These are phyloP conservation scores for Pharnaceum exiguum DNA, from an alignment of 148 eudicot genomes.

Conservation along the genomic window DNA sequence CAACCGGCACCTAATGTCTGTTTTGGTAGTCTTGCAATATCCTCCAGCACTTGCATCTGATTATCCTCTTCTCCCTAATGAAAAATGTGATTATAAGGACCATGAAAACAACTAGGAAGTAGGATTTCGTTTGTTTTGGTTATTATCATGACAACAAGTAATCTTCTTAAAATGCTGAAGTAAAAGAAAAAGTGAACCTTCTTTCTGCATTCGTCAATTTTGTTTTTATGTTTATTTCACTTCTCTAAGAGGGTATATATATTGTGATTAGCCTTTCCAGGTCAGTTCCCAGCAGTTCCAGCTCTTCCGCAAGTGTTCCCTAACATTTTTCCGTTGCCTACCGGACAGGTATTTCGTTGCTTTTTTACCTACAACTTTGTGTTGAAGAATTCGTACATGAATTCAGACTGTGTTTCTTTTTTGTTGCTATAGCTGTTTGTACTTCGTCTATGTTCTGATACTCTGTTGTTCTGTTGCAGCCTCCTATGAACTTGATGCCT, in stretches of 20 bases:
- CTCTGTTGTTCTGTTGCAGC: not conserved
- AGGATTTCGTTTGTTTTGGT: not conserved
- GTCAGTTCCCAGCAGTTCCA: constrained; percentile 64
- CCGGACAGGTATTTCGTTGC: constrained; percentile 56
- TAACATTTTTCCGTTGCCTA: constrained; percentile 60
- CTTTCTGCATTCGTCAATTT: not conserved
- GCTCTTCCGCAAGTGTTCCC: constrained; percentile 79
- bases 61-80: constrained; percentile 25
- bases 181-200: not conserved
- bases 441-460: too few species aligned
- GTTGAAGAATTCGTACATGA: not conserved
- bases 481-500: constrained; percentile 46
- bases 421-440: not conserved
- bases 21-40: constrained; percentile 76
- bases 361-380: not conserved
- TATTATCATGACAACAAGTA: not conserved
- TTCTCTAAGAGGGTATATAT: constrained; percentile 21
- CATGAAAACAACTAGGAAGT: constrained; percentile 3
- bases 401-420: not conserved
- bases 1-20: constrained; percentile 83
- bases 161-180: not conserved
- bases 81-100: constrained; percentile 17
- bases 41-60: constrained; percentile 44
- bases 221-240: not conserved
- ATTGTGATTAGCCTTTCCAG: constrained; percentile 53